Evolutionary conservation across 2,329 filamentous ascomycete species (phyloP).

Genomic region (Calonectria crousiana): DNA sequence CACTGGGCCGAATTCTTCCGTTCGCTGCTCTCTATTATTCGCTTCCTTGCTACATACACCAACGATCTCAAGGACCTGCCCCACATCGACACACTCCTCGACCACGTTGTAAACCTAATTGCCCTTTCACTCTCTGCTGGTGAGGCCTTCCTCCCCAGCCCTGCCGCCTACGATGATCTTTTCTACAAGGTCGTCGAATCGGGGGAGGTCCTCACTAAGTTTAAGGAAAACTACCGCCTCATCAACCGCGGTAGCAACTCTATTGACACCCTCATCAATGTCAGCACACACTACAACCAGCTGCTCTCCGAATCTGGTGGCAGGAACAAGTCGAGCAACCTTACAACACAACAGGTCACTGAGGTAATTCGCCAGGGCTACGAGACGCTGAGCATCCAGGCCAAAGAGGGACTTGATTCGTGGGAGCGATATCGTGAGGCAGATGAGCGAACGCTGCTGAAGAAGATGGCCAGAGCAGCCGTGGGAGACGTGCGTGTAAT

Average conservation of each 20-base stretch:
- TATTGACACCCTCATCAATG: conserved; percentile 86
- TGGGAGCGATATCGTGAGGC: conserved; percentile 91
- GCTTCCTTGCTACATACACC: conserved; percentile 90
- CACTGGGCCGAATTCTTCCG: conserved; percentile 98
- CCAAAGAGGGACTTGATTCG: conserved; percentile 85
- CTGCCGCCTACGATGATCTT: conserved; percentile 91
- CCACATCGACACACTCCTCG: conserved; percentile 79
- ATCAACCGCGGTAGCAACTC: conserved; percentile 72
- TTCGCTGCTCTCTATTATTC: conserved; percentile 85
- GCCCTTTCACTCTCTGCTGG: conserved; percentile 87
- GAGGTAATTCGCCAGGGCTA: conserved; percentile 97
- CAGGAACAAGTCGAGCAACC: conserved; percentile 67
- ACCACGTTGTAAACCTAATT: conserved; percentile 83
- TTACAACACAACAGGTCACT: conserved; percentile 87
- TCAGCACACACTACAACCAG: conserved; percentile 88
- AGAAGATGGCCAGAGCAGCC: conserved; percentile 85
- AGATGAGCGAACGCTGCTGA: conserved; percentile 85
- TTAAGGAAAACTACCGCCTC: conserved; percentile 80
- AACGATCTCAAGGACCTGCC: conserved; percentile 78
- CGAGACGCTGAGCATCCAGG: conserved; percentile 91
- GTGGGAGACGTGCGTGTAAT: conserved; percentile 72
- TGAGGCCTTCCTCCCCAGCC: conserved; percentile 90
- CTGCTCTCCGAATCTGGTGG: conserved; percentile 73
- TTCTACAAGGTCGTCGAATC: conserved; percentile 99
- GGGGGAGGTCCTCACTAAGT: conserved; percentile 84